Conservation (phyloP, 129 eudicot genomes). For the Erigeron canadensis region DNA sequence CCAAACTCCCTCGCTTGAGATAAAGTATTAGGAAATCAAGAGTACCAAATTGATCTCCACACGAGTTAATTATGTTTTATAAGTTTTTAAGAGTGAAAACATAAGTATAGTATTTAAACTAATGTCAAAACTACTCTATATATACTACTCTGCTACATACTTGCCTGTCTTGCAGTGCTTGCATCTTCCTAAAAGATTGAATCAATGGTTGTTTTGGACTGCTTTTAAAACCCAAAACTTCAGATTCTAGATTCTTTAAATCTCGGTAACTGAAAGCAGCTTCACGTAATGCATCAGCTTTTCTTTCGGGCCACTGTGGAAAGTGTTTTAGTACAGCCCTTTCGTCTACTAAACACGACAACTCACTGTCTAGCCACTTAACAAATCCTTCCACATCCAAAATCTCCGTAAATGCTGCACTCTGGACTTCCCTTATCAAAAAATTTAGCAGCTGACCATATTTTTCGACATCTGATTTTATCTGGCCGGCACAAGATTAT, state of each 20-base stretch:
- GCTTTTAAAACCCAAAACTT: constrained; percentile 49
- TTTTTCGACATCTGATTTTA: constrained; percentile 84
- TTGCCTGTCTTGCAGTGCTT: constrained; percentile 79
- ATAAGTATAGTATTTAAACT: too few relatives aligned
- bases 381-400: constrained; percentile 76
- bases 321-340: constrained; percentile 85
- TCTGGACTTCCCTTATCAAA: constrained; percentile 54
- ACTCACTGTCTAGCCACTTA: constrained; percentile 84
- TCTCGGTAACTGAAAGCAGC: constrained; percentile 81
- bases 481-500: constrained; percentile 59
- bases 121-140: not conserved
- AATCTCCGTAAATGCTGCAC: constrained; percentile 66
- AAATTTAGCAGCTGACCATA: constrained; percentile 56
- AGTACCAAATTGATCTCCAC: too few relatives aligned
- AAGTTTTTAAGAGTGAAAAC: too few relatives aligned
- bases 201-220: constrained; percentile 46
- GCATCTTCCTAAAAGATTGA: constrained; percentile 60
- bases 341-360: constrained; percentile 76
- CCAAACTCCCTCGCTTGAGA: too few relatives aligned
- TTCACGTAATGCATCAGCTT: constrained; percentile 80
- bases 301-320: constrained; percentile 74
- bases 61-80: too few relatives aligned
- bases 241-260: constrained; percentile 61
- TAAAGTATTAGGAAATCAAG: too few relatives aligned
- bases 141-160: constrained; percentile 30